phyloP scores from a whole-genome alignment of 2,329 filamentous ascomycete genomes.

The Aciculosporium take region DNA sequence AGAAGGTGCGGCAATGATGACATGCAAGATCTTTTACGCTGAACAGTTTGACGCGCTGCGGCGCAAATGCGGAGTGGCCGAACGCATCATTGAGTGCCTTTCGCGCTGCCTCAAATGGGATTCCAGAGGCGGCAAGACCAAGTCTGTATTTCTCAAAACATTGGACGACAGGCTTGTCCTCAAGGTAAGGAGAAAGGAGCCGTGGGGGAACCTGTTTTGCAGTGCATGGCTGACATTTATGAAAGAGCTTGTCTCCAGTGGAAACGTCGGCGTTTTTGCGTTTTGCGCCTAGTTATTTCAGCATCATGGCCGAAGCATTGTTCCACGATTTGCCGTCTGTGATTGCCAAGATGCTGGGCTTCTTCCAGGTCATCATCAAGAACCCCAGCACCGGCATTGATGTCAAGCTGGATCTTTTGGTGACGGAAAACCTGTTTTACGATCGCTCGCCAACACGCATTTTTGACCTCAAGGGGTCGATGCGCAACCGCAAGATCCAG shows the following conservation, averaged over 20 bases:
- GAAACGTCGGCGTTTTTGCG: slow-evolving; percentile 89
- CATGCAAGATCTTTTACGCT: slow-evolving; percentile 97
- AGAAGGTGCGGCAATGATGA: slow-evolving; percentile 85
- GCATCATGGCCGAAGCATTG: slow-evolving; percentile 88
- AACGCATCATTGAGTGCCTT: slow-evolving; percentile 87
- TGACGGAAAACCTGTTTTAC: slow-evolving; percentile 98
- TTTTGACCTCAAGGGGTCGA: slow-evolving; percentile 93
- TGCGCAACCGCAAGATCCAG: slow-evolving; percentile 96
- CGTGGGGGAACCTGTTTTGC: too few species aligned
- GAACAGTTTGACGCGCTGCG: slow-evolving; percentile 94
- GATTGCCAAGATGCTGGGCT: slow-evolving; percentile 97
- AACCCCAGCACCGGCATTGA: slow-evolving; percentile 84
- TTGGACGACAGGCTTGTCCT: slow-evolving; percentile 87
- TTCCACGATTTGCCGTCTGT: slow-evolving; percentile 93
- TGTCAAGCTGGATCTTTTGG: slow-evolving; percentile 82
- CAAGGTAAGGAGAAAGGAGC: slow-evolving; percentile 36
- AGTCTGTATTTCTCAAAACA: slow-evolving; percentile 93
- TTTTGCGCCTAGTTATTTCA: slow-evolving; percentile 94
- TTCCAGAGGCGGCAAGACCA: slow-evolving; percentile 93
- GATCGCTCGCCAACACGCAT: slow-evolving; percentile 80
- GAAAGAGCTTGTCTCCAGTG: slow-evolving; percentile 65
- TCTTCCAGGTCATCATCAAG: slow-evolving; percentile 95
- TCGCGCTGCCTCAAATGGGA: slow-evolving; percentile 97
- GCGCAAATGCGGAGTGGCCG: slow-evolving; percentile 80
- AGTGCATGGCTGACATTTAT: slow-evolving; percentile 7